Conservation (phyloP, 768 basidiomycete genomes). For the Mycena olivaceomarginata region DNA sequence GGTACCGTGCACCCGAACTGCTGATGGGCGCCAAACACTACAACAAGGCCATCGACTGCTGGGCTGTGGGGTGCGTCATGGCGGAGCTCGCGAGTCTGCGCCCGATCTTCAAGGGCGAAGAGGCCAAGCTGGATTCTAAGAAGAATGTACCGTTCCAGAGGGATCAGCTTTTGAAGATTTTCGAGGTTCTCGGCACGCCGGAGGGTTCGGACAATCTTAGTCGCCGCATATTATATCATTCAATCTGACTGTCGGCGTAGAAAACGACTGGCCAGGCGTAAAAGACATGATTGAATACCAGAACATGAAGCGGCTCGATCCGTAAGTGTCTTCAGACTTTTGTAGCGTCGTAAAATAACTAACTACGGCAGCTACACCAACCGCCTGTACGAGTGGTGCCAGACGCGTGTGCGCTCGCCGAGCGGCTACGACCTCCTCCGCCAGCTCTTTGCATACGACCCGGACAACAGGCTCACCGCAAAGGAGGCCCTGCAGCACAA, state of each 20-base stretch:
- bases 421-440: slow-evolving; percentile 90
- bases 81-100: slow-evolving; percentile 95
- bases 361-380: slow-evolving; percentile 61
- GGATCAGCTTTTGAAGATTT: slow-evolving; percentile 96
- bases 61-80: slow-evolving; percentile 99
- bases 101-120: slow-evolving; percentile 99
- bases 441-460: slow-evolving; percentile 93
- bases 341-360: neutral
- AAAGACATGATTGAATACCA: slow-evolving; percentile 92
- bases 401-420: slow-evolving; percentile 73
- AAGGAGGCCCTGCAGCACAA: slow-evolving; percentile 87
- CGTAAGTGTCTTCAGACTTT: slow-evolving; percentile 61
- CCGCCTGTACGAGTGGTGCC: slow-evolving; percentile 87
- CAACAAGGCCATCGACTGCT: slow-evolving; percentile 96
- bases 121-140: slow-evolving; percentile 97
- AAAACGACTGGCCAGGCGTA: slow-evolving; percentile 91
- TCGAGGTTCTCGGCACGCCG: slow-evolving; percentile 94
- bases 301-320: slow-evolving; percentile 87
- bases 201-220: slow-evolving; percentile 71
- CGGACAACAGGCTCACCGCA: slow-evolving; percentile 89
- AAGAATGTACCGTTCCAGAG: slow-evolving; percentile 98
- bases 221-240: neutral
- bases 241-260: slow-evolving; percentile 60
- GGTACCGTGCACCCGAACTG: slow-evolving; percentile 98
- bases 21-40: slow-evolving; percentile 98